Evolutionary conservation across 2,329 filamentous ascomycete species (phyloP), one percentile per base, ranked within the genome.

Genomic region (Sordariomycetes sp.): DNA sequence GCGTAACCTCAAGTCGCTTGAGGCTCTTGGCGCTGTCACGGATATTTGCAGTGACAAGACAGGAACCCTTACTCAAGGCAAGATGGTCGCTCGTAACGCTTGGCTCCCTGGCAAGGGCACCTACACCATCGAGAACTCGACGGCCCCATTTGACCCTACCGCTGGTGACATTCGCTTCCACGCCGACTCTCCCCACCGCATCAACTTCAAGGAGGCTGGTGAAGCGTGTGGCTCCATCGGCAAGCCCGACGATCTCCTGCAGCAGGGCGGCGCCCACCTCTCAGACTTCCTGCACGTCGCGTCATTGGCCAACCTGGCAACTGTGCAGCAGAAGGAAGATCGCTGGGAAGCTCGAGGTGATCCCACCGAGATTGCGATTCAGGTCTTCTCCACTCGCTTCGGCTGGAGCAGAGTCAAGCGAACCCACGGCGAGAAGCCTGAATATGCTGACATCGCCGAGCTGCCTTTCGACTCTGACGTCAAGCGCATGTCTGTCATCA

Each of bases 401-500:
- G 63, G 70, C 39, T 73, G 69, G 64, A 75, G 76, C 40, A 63
- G 72, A 25, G 59, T 67, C 14, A 57, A 59, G 12, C 66, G 73
- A 45, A 64, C 63, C 1, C 59, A 64, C 20, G 71, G 68, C 6
- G 58, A 69, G 1, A 55, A 57, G 10, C 58, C 66, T 1, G 54
- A 63, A 26, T 79, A 70, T 70, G 60, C 58, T 27, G 64, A 78
- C 42, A 56, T 80, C 29, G 70, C 73, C 2, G 80, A 85, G 48
- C 77, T 80, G 33, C 79, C 79, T 0, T 85, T 85, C 48, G 79
- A 83, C 46, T 82, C 77, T 1, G 75, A 77, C 40, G 71, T 83
- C 43, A 85, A 85, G 61, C 76, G 77, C 40, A 85, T 85, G 80
- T 82, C 78, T 1, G 78, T 82, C 27, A 70, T 83, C 35, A 79